These are phyloP conservation scores for Chalciporus pseudorubinellus DNA, from an alignment of 768 basidiomycete species.

Conservation along the genomic window DNA sequence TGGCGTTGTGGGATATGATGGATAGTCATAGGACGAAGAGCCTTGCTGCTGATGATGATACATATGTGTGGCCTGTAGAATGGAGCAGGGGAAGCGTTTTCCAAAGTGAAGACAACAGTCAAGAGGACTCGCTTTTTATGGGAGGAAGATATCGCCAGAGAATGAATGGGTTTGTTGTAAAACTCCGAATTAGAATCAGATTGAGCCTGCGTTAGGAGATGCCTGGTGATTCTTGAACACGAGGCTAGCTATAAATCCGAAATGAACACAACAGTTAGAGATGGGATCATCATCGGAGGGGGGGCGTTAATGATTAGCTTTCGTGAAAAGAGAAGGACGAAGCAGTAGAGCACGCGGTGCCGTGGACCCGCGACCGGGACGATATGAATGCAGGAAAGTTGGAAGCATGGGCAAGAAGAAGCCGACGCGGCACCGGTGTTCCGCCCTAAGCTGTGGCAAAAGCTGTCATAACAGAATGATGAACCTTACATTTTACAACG, in stretches of 20 bases:
- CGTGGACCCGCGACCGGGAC: constrained; percentile 20
- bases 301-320: constrained; percentile 34
- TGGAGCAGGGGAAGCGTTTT: constrained; percentile 45
- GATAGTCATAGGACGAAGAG: constrained; percentile 50
- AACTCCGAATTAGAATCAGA: constrained; percentile 28
- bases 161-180: constrained; percentile 22
- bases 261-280: constrained; percentile 33
- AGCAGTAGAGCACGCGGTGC: constrained; percentile 26
- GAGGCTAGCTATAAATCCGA: constrained; percentile 37
- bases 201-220: constrained; percentile 30
- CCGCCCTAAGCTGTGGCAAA: not conserved
- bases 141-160: constrained; percentile 28
- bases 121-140: constrained; percentile 29
- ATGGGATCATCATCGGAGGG: constrained; percentile 33
- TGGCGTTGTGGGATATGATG: constrained; percentile 37
- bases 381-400: constrained; percentile 17
- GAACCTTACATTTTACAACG: constrained; percentile 23
- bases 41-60: constrained; percentile 48
- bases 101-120: constrained; percentile 17
- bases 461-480: constrained; percentile 5
- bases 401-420: not conserved
- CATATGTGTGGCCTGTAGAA: constrained; percentile 43
- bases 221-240: constrained; percentile 25
- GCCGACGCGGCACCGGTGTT: constrained; percentile 6
- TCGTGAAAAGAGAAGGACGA: constrained; percentile 23